Conservation (phyloP, 768 basidiomycete species). For the Suillus subalutaceus region DNA sequence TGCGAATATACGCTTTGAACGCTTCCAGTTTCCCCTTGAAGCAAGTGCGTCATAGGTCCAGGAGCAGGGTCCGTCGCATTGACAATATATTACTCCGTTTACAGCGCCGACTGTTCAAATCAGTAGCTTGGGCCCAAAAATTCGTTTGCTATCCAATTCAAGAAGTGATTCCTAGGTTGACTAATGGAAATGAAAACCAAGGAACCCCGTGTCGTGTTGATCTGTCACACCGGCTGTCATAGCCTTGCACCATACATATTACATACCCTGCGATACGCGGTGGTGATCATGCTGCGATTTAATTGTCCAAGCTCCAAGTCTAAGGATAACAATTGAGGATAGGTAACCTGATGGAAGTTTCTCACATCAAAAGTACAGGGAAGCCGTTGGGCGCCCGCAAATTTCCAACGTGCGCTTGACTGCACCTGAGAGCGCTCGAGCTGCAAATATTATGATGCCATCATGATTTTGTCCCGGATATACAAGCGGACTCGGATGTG, state of each 20-base stretch:
- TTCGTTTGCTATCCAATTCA: background rate
- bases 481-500: background rate
- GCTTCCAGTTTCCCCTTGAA: background rate
- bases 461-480: background rate
- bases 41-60: background rate
- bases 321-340: background rate
- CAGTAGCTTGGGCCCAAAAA: background rate
- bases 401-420: background rate
- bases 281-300: no score
- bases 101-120: background rate
- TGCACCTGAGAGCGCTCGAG: background rate
- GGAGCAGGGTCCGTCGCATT: background rate
- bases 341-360: background rate
- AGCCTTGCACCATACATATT: background rate
- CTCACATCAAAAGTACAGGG: background rate
- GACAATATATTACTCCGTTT: background rate
- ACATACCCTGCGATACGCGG: background rate
- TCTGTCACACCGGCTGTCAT: slow-evolving; percentile 5
- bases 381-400: background rate
- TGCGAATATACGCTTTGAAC: background rate
- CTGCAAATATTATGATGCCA: background rate
- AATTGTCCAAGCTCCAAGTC: background rate
- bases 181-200: slow-evolving; percentile 9
- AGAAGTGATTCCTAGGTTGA: slow-evolving; percentile 8
- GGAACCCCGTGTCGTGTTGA: slow-evolving; percentile 2